These are phyloP conservation scores for Acidomyces sp. DNA, from an alignment of 495 filamentous ascomycete genomes.

Conservation along the genomic window DNA sequence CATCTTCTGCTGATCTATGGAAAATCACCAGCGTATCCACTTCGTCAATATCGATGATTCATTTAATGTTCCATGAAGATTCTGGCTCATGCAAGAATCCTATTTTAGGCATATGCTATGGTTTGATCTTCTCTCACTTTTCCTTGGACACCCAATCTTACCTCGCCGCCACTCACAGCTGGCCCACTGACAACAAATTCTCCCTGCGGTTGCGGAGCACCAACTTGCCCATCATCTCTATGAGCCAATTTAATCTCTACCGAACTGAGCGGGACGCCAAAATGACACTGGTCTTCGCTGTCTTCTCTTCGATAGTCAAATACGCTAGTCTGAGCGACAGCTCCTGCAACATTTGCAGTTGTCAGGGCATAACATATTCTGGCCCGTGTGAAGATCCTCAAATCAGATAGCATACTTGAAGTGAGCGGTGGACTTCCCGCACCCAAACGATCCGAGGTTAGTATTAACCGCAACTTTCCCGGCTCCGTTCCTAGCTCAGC, in stretches of 20 bases:
- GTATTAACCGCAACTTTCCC: constrained; percentile 62
- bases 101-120: constrained; percentile 6
- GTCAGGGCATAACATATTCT: constrained; percentile 78
- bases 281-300: constrained; percentile 46
- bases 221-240: constrained; percentile 38
- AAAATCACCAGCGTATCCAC: too few species aligned
- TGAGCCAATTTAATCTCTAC: constrained; percentile 63
- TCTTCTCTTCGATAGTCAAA: constrained; percentile 68
- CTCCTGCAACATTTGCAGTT: constrained; percentile 68
- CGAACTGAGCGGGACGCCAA: constrained; percentile 68
- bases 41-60: background rate
- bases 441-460: constrained; percentile 47
- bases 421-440: constrained; percentile 42
- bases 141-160: constrained; percentile 39
- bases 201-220: constrained; percentile 37
- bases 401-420: constrained; percentile 56
- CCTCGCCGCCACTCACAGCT: constrained; percentile 48
- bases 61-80: background rate
- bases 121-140: constrained; percentile 25
- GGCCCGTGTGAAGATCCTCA: constrained; percentile 66
- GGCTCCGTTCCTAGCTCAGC: constrained; percentile 51
- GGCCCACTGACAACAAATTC: constrained; percentile 55
- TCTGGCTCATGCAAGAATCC: background rate
- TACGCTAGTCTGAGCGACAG: constrained; percentile 66
- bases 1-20: too few species aligned